Evolutionary conservation across 345 rosid species (phyloP).

Genomic region (Stellera chamaejasme): DNA sequence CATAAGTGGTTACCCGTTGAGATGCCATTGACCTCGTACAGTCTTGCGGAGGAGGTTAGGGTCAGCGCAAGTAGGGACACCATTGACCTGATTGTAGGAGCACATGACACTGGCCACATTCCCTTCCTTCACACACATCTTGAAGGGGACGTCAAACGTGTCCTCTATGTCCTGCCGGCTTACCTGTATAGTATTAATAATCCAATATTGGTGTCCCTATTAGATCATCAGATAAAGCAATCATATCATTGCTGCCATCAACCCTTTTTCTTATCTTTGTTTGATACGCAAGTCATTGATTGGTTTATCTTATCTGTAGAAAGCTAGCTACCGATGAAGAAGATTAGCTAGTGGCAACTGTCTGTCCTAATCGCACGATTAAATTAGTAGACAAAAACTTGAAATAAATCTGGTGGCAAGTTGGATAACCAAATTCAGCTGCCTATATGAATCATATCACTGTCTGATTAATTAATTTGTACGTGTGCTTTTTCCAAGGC

Average conservation of each 20-base stretch:
- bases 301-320: too few relatives aligned
- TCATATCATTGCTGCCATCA: too few relatives aligned
- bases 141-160: constrained; percentile 70
- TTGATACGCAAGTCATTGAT: too few relatives aligned
- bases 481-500: neutral
- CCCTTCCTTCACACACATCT: constrained; percentile 72
- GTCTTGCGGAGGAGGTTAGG: constrained; percentile 50
- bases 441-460: neutral
- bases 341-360: too few relatives aligned
- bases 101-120: constrained; percentile 88
- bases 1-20: constrained; percentile 48
- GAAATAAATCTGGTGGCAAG: neutral
- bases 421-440: constrained; percentile 4
- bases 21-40: constrained; percentile 61
- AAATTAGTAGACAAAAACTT: too few relatives aligned
- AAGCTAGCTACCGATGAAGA: too few relatives aligned
- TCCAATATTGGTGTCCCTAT: too few relatives aligned
- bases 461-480: too few relatives aligned
- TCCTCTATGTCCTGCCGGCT: constrained; percentile 78
- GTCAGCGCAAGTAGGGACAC: constrained; percentile 79
- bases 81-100: constrained; percentile 87
- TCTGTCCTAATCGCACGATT: too few relatives aligned
- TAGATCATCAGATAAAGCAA: too few relatives aligned
- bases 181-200: constrained; percentile 35
- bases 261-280: too few relatives aligned